Evolutionary conservation across 768 basidiomycete genomes (phyloP).

Genomic region (Pholiota microspora): DNA sequence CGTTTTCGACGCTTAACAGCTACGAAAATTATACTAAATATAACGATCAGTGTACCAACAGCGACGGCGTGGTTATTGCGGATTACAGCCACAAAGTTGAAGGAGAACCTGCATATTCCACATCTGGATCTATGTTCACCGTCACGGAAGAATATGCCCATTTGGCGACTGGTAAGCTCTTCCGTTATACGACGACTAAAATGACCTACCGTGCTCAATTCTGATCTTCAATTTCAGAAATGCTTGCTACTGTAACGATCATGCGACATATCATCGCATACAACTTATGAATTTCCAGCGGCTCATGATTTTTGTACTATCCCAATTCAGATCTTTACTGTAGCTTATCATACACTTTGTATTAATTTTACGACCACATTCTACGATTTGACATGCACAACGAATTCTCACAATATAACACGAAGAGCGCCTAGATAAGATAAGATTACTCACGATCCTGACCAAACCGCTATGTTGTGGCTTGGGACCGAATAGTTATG

Average conservation of each 20-base stretch:
- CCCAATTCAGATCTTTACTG: not conserved
- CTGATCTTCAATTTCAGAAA: not conserved
- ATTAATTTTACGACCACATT: too few relatives aligned
- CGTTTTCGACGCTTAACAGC: too few relatives aligned
- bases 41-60: conserved; percentile 62
- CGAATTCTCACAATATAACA: too few relatives aligned
- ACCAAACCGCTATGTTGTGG: too few relatives aligned
- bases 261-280: not conserved
- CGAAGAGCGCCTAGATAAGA: too few relatives aligned
- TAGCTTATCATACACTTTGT: too few relatives aligned
- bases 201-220: not conserved
- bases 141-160: conserved; percentile 59
- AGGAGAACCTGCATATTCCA: conserved; percentile 54
- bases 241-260: not conserved
- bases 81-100: conserved; percentile 56
- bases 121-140: conserved; percentile 62
- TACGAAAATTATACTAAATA: too few relatives aligned
- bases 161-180: conserved; percentile 30
- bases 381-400: too few relatives aligned
- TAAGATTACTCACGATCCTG: too few relatives aligned
- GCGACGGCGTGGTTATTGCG: conserved; percentile 49
- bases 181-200: not conserved
- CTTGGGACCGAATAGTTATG: too few relatives aligned
- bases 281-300: not conserved
- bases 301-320: not conserved